Evolutionary conservation across 371 early-diverging fungal genomes (phyloP).

Genomic region (Pancytospora philotis): DNA sequence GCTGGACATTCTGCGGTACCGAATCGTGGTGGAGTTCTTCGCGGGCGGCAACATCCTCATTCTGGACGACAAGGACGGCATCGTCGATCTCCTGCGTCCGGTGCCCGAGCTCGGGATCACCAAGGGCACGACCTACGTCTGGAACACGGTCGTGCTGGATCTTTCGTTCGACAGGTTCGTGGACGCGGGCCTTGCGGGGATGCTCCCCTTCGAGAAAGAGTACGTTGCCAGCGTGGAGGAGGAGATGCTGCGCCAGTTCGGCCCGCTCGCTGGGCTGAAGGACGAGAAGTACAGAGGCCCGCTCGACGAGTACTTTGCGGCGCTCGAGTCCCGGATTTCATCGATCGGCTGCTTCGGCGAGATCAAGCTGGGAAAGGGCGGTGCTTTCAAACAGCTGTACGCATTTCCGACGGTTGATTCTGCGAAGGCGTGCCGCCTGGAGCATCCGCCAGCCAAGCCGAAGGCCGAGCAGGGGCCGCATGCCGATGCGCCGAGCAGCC

Average conservation of each 20-base stretch:
- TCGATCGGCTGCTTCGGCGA: slow-evolving; percentile 37
- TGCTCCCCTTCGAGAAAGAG: slow-evolving; percentile 46
- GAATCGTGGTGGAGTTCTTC: slow-evolving; percentile 59
- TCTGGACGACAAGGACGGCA: slow-evolving; percentile 47
- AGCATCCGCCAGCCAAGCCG: background rate
- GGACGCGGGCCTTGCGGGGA: slow-evolving; percentile 13
- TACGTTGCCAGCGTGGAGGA: slow-evolving; percentile 3
- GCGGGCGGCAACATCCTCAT: slow-evolving; percentile 59
- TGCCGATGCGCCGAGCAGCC: background rate
- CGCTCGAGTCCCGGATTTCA: slow-evolving; percentile 21
- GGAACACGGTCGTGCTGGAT: slow-evolving; percentile 45
- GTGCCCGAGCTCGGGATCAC: slow-evolving; percentile 42
- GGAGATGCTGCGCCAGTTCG: background rate
- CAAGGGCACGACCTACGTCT: slow-evolving; percentile 48
- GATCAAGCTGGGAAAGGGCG: slow-evolving; percentile 26
- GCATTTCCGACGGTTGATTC: slow-evolving; percentile 22
- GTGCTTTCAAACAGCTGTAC: slow-evolving; percentile 22
- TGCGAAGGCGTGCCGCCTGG: background rate
- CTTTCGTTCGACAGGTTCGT: slow-evolving; percentile 30
- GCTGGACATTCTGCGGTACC: slow-evolving; percentile 41
- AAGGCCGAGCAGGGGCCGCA: background rate
- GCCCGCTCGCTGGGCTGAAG: background rate
- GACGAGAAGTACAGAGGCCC: slow-evolving; percentile 22
- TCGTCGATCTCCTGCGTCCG: slow-evolving; percentile 45
- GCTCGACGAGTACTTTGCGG: slow-evolving; percentile 34